A percentile compares a stretch with the other conserved stretches of the same genome.
Evolutionary conservation across 164 flowering plant genomes (phyloP).

Genomic region (Stephania cephalantha): DNA sequence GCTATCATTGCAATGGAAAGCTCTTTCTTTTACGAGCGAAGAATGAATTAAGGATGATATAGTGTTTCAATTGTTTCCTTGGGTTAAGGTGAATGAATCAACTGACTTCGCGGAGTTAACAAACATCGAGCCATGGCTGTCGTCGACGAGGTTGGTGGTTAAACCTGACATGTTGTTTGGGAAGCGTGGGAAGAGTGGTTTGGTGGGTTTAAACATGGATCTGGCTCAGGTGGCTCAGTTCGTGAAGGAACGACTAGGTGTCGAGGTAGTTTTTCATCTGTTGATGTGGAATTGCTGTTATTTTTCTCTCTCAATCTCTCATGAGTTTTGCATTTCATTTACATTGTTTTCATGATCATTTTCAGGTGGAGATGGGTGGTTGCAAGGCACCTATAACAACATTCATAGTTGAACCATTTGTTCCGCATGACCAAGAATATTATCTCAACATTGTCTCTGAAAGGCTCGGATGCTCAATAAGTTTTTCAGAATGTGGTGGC

Average conservation of each 20-base stretch:
- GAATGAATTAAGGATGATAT: no score
- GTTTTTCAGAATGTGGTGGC: conserved; percentile 96
- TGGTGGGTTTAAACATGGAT: conserved; percentile 82
- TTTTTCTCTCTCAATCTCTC: background rate
- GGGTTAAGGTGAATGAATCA: conserved; percentile 53
- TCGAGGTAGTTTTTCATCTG: conserved; percentile 43
- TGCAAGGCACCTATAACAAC: conserved; percentile 94
- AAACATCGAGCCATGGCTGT: conserved; percentile 76
- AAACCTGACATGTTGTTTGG: conserved; percentile 98
- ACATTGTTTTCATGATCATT: conserved; percentile 4
- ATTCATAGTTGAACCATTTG: conserved; percentile 86
- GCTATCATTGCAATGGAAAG: no score
- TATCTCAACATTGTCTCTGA: conserved; percentile 82
- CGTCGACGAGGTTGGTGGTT: conserved; percentile 75
- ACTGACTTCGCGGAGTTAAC: conserved; percentile 73
- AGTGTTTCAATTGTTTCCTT: background rate
- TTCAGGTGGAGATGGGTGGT: conserved; percentile 90
- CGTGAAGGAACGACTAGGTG: conserved; percentile 73
- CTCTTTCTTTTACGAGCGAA: no score
- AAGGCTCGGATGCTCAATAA: conserved; percentile 75
- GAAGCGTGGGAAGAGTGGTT: conserved; percentile 94
- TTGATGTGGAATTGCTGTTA: background rate
- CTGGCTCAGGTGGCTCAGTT: conserved; percentile 78
- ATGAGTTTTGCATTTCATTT: background rate
- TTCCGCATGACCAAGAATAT: conserved; percentile 78